These are phyloP conservation scores for Zygotorulaspora florentina DNA, from an alignment of 805 yeast species.

Conservation along the genomic window DNA sequence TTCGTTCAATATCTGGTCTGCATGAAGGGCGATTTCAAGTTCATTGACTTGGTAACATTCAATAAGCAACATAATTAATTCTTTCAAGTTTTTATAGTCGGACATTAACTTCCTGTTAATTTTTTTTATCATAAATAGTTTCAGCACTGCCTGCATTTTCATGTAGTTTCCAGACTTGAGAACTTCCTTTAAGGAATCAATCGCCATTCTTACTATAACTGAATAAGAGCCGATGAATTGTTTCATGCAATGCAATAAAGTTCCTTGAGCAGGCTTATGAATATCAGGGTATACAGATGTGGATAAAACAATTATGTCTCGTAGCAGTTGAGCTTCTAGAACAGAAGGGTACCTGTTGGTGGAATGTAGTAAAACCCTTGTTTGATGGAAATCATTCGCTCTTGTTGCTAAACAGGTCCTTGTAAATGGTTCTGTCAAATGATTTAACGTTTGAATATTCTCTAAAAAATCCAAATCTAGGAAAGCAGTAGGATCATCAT, in stretches of 20 bases:
- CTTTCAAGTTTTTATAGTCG: conserved; percentile 51
- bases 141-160: conserved; percentile 59
- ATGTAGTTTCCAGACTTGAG: conserved; percentile 47
- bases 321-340: conserved; percentile 57
- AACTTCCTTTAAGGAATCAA: conserved; percentile 48
- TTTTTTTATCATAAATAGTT: conserved; percentile 52
- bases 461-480: conserved; percentile 54
- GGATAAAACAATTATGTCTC: conserved; percentile 59
- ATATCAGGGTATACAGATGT: conserved; percentile 68
- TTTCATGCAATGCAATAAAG: conserved; percentile 64
- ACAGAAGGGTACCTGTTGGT: conserved; percentile 68
- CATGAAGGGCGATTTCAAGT: conserved; percentile 48
- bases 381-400: conserved; percentile 66
- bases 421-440: conserved; percentile 65
- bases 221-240: conserved; percentile 64
- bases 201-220: conserved; percentile 40
- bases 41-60: conserved; percentile 55
- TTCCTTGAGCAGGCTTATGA: conserved; percentile 63
- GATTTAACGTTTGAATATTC: conserved; percentile 58
- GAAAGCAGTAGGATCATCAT: conserved; percentile 48
- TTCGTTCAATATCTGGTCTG: conserved; percentile 48
- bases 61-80: conserved; percentile 47
- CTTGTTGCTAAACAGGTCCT: conserved; percentile 74
- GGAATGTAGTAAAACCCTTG: conserved; percentile 65
- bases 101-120: conserved; percentile 54